A percentile compares a stretch with the other conserved stretches of the same genome.
These are phyloP conservation scores for Cochlearia excelsa DNA, from an alignment of 345 rosid genomes.

Conservation along the genomic window DNA sequence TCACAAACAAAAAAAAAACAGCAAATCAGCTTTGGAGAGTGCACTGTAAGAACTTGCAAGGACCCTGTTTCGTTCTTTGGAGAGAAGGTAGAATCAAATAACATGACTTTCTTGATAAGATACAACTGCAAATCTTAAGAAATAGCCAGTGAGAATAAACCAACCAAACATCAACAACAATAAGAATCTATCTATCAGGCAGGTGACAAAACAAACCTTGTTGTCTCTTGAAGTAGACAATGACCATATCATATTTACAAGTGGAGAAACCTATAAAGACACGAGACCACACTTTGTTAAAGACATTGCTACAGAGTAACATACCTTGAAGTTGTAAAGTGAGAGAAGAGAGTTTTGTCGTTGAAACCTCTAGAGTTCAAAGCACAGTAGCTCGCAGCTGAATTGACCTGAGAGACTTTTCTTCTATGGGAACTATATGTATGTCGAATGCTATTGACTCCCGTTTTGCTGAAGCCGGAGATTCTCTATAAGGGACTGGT, in stretches of 20 bases:
- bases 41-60: slow-evolving; percentile 22
- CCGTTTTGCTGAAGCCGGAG: slow-evolving; percentile 75
- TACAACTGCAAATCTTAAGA: slow-evolving; percentile 28
- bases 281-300: slow-evolving; percentile 7
- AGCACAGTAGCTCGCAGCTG: slow-evolving; percentile 12
- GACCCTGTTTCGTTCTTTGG: slow-evolving; percentile 7
- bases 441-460: slow-evolving; percentile 53
- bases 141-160: not conserved
- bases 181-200: slow-evolving; percentile 3
- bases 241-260: slow-evolving; percentile 27
- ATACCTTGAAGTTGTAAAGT: not conserved
- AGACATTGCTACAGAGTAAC: not conserved
- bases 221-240: slow-evolving; percentile 26
- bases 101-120: slow-evolving; percentile 13
- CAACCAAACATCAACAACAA: not conserved
- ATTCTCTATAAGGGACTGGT: slow-evolving; percentile 69
- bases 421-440: slow-evolving; percentile 9
- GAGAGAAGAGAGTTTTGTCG: not conserved
- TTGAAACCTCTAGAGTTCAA: slow-evolving; percentile 17
- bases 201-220: slow-evolving; percentile 25
- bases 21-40: slow-evolving; percentile 14
- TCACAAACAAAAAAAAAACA: slow-evolving; percentile 6
- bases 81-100: not conserved
- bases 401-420: slow-evolving; percentile 16
- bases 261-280: slow-evolving; percentile 20